Evolutionary conservation across 192 early-diverging fungal species (phyloP), one percentile per base, ranked within the genome.

Genomic region (Podila verticillata): DNA sequence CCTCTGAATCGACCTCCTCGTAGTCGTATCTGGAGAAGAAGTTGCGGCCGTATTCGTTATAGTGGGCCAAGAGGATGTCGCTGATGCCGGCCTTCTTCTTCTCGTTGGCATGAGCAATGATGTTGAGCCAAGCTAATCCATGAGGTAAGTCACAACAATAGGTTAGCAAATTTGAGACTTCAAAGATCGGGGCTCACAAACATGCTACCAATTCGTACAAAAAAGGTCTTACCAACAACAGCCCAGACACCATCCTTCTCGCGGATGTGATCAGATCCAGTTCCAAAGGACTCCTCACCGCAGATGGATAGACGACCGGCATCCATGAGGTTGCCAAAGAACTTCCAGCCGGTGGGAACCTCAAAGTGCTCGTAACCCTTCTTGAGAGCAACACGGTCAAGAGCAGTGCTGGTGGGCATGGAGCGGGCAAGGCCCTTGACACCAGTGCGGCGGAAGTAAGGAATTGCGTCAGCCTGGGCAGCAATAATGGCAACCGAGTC

Each of bases 241-340:
- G 98, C 98, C 98, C 98, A 99, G 62, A 99, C 83, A 57, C 98
- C 98, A 85, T 99, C 98, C 87, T 99, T 99, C 80, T 99, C 98
- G 62, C 98, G 95, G 63, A 99, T 97, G 66, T 98, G 97, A 84
- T 98, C 97, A 0, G 96, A 97, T 62, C 98, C 98, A 17, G 98
- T 99, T 61, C 98, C 98, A 83, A 99, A 99, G 7, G 92, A 94
- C 84, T 99, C 98, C 74, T 99, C 98, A 62, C 98, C 98, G 75
- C 98, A 99, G 68, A 99, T 95, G 2, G 95, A 96, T 67, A 95
- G 87, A 54, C 93, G 87, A 20, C 93, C 93, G 34, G 96, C 97
- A 78, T 99, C 98, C 97, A 99, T 97, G 49, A 99, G 83, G 86
- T 98, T 98, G 51, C 98, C 96, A 91, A 99, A 99, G 88, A 99